Conservation (phyloP, 805 yeast species). For the Naumovozyma dairenensis region DNA sequence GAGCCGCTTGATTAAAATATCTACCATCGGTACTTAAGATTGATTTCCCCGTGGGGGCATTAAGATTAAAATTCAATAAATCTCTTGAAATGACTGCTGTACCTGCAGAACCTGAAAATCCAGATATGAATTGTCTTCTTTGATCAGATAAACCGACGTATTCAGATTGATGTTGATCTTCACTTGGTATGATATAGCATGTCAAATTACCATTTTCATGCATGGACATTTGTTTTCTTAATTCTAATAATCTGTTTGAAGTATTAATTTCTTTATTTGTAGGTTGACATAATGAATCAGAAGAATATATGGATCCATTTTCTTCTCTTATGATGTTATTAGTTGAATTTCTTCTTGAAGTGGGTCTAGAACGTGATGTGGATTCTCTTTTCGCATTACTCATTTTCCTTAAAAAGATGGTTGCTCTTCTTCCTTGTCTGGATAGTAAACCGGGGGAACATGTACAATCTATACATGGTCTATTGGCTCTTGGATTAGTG, state of each 20-base stretch:
- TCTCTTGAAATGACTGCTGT: constrained; percentile 68
- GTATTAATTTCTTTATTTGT: constrained; percentile 41
- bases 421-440: constrained; percentile 52
- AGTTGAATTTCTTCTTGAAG: constrained; percentile 12
- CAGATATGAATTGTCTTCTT: constrained; percentile 73
- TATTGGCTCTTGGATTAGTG: constrained; percentile 20
- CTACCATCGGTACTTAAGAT: constrained; percentile 90
- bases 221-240: constrained; percentile 57
- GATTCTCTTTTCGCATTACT: constrained; percentile 26
- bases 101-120: constrained; percentile 91
- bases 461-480: constrained; percentile 65
- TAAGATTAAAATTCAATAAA: constrained; percentile 31
- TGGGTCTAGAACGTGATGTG: constrained; percentile 12
- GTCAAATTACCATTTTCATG: constrained; percentile 42
- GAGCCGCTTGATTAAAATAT: constrained; percentile 82
- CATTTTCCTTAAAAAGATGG: constrained; percentile 32
- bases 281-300: constrained; percentile 31
- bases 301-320: constrained; percentile 30
- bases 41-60: constrained; percentile 50
- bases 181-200: constrained; percentile 73
- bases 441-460: constrained; percentile 77
- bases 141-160: constrained; percentile 76
- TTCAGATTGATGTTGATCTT: constrained; percentile 91
- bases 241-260: constrained; percentile 45
- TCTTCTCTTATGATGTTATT: constrained; percentile 9